A percentile compares a stretch with the other conserved stretches of the same genome.
Conservation (phyloP, 1,284 basidiomycete species). For the Taiwanofungus camphoratus region DNA sequence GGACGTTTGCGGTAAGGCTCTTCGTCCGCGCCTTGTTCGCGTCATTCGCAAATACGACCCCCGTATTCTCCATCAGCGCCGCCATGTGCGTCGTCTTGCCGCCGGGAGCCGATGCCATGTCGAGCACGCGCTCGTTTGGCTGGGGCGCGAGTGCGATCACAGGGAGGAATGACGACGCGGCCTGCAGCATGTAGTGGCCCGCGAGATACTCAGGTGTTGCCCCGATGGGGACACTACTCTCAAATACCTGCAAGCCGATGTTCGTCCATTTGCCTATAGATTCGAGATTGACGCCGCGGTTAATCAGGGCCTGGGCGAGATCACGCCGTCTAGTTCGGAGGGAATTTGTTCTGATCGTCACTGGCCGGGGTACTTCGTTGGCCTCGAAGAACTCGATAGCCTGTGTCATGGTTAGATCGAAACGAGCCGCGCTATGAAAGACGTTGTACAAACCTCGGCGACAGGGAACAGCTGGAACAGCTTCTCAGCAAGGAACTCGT, state of each 20-base stretch:
- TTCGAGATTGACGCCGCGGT: slow-evolving; percentile 94
- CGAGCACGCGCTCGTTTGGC: slow-evolving; percentile 90
- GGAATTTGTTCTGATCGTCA: slow-evolving; percentile 98
- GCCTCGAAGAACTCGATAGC: slow-evolving; percentile 98
- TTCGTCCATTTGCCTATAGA: slow-evolving; percentile 99
- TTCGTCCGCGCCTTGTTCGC: slow-evolving; percentile 94
- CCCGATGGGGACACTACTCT: slow-evolving; percentile 92
- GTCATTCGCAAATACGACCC: slow-evolving; percentile 98
- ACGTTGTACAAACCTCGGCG: slow-evolving; percentile 63
- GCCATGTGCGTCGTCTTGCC: slow-evolving; percentile 97
- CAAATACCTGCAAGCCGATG: slow-evolving; percentile 96
- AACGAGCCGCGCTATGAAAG: neutral
- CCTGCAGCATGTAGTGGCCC: slow-evolving; percentile 99
- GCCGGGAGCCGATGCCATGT: slow-evolving; percentile 98
- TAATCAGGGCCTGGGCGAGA: slow-evolving; percentile 91
- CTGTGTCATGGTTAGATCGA: slow-evolving; percentile 35
- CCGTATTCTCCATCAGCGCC: slow-evolving; percentile 96
- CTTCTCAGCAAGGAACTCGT: slow-evolving; percentile 92
- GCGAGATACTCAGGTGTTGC: slow-evolving; percentile 99
- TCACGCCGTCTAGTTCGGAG: slow-evolving; percentile 91
- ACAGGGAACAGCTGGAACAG: slow-evolving; percentile 92
- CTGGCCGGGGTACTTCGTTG: slow-evolving; percentile 93
- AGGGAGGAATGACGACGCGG: slow-evolving; percentile 98
- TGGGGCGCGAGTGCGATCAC: slow-evolving; percentile 94
- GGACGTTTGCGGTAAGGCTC: slow-evolving; percentile 94